These are phyloP conservation scores for Leersia perrieri DNA, from an alignment of 176 grass and related monocot species.

Conservation along the genomic window DNA sequence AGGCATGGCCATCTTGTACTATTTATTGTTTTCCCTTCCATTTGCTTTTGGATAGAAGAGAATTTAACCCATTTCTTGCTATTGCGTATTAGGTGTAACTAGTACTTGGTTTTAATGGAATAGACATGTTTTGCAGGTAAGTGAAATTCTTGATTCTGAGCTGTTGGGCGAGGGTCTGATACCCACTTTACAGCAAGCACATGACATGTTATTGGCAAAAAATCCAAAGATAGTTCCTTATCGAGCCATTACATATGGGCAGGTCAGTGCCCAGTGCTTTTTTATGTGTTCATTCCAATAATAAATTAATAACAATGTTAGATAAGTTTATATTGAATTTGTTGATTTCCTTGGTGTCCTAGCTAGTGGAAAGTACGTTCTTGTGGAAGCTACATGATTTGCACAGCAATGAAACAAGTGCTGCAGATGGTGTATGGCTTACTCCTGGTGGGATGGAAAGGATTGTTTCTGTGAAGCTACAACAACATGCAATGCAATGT, in stretches of 20 bases:
- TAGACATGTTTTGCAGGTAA: constrained; percentile 55
- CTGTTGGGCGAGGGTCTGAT: constrained; percentile 96
- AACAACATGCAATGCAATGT: constrained; percentile 93
- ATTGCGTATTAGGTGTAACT: background rate
- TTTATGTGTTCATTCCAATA: background rate
- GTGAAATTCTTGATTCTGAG: constrained; percentile 94
- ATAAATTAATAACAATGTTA: constrained; percentile 5
- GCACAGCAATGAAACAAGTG: constrained; percentile 64
- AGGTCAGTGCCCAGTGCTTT: constrained; percentile 35
- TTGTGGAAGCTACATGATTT: constrained; percentile 89
- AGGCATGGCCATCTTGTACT: background rate
- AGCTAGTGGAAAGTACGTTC: constrained; percentile 82
- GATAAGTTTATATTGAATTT: constrained; percentile 20
- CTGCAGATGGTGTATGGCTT: constrained; percentile 70
- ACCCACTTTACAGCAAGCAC: constrained; percentile 89
- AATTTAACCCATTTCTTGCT: background rate
- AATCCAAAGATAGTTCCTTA: constrained; percentile 74
- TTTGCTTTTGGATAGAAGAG: background rate
- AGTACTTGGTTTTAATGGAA: background rate
- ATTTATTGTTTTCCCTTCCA: background rate
- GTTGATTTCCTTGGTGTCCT: constrained; percentile 36
- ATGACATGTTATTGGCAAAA: constrained; percentile 69
- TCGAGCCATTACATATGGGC: constrained; percentile 74
- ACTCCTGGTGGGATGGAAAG: constrained; percentile 47
- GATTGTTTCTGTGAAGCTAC: constrained; percentile 54